phyloP scores from a whole-genome alignment of 495 filamentous ascomycete species.

The Penicillium desertorum region DNA sequence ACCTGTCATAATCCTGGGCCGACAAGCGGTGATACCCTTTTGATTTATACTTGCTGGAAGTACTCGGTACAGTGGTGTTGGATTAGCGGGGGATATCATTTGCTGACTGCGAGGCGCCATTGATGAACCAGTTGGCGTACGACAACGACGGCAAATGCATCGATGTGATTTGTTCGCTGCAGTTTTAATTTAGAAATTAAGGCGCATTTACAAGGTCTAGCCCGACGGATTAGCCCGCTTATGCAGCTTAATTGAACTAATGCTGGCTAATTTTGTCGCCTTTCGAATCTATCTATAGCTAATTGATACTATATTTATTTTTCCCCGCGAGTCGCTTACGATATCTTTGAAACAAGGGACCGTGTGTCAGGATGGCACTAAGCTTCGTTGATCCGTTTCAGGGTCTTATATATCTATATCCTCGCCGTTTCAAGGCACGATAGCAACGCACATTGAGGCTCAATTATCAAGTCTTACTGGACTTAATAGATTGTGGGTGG shows the following conservation, averaged over 20 bases:
- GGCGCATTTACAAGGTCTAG: conserved; percentile 14
- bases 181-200: conserved; percentile 7
- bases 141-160: neutral
- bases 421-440: conserved; percentile 2
- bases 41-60: conserved; percentile 2
- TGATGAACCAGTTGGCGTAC: conserved; percentile 13
- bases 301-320: conserved; percentile 28
- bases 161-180: conserved; percentile 7
- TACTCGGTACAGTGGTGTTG: conserved; percentile 9
- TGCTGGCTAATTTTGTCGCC: conserved; percentile 26
- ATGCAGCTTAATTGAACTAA: conserved; percentile 13
- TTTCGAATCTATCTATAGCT: conserved; percentile 32
- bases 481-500: neutral
- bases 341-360: conserved; percentile 30
- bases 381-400: conserved; percentile 20
- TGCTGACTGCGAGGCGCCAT: conserved; percentile 15
- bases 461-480: neutral
- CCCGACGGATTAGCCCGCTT: neutral
- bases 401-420: conserved; percentile 22
- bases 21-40: conserved; percentile 14
- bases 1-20: neutral
- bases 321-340: conserved; percentile 17
- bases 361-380: conserved; percentile 17
- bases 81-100: conserved; percentile 9
- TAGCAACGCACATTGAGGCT: conserved; percentile 5